phyloP scores from a whole-genome alignment of 805 yeast species.

The Nakazawaea wyomingensis region DNA sequence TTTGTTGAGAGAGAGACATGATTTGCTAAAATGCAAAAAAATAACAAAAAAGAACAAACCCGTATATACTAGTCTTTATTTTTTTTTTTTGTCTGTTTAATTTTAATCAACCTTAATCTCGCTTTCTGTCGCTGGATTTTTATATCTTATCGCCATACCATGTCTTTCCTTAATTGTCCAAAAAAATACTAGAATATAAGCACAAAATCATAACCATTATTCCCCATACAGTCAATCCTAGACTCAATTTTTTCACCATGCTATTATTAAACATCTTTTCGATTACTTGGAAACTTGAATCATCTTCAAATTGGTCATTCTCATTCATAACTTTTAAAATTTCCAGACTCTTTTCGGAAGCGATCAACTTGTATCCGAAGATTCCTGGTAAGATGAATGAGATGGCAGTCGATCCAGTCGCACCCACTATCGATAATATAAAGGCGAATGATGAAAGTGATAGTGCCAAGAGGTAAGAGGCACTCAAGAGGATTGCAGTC shows the following conservation, averaged over 20 bases:
- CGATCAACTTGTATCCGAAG: constrained; percentile 61
- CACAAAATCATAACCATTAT: constrained; percentile 49
- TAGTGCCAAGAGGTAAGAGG: constrained; percentile 53
- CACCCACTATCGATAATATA: constrained; percentile 70
- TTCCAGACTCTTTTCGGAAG: constrained; percentile 11
- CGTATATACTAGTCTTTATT: no score
- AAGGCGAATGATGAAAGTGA: constrained; percentile 59
- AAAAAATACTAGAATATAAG: constrained; percentile 42
- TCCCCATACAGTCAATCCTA: constrained; percentile 48
- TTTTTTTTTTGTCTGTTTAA: no score
- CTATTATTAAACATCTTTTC: constrained; percentile 8
- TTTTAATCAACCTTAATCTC: no score
- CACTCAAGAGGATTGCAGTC: constrained; percentile 40
- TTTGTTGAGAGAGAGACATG: constrained; percentile 53
- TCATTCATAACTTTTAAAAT: constrained; percentile 6
- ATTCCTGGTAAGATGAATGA: constrained; percentile 75
- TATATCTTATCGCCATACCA: no score
- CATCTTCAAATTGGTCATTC: constrained; percentile 9
- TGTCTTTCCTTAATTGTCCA: constrained; percentile 17
- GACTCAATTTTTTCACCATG: constrained; percentile 19
- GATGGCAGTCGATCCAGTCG: constrained; percentile 78
- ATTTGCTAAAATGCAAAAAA: neutral
- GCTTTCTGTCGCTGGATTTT: no score
- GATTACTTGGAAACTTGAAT: constrained; percentile 16
- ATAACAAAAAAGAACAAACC: no score